phyloP scores from a whole-genome alignment of 805 yeast species.

The Wickerhamiella galacta region DNA sequence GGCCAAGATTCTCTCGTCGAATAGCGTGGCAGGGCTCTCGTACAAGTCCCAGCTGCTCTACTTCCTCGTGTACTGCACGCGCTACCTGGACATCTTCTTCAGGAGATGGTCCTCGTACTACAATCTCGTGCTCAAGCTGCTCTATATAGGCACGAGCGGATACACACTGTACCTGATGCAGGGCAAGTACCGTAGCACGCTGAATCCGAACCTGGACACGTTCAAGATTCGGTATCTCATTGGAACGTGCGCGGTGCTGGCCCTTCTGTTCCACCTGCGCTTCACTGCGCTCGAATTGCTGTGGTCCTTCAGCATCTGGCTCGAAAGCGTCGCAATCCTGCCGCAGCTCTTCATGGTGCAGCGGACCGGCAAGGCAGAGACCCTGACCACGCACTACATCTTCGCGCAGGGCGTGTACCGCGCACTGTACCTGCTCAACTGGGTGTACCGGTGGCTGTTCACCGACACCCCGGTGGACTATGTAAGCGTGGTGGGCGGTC shows the following conservation, averaged over 20 bases:
- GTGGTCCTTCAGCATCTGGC: constrained; percentile 88
- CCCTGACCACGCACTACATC: constrained; percentile 79
- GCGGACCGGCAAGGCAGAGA: constrained; percentile 73
- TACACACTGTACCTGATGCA: constrained; percentile 64
- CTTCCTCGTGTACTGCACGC: constrained; percentile 49
- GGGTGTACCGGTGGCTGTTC: constrained; percentile 68
- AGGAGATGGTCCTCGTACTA: constrained; percentile 34
- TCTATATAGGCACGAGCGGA: constrained; percentile 58
- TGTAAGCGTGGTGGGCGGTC: constrained; percentile 60
- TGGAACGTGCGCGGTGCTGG: constrained; percentile 38
- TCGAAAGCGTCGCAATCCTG: constrained; percentile 78
- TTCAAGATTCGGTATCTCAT: constrained; percentile 60
- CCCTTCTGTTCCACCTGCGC: constrained; percentile 48
- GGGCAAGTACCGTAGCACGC: constrained; percentile 37
- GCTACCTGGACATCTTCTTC: constrained; percentile 50
- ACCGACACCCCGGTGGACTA: constrained; percentile 37
- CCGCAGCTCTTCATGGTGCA: constrained; percentile 89
- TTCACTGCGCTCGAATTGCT: constrained; percentile 38
- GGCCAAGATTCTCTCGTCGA: constrained; percentile 45
- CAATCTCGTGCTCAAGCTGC: constrained; percentile 64
- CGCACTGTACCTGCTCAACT: constrained; percentile 79
- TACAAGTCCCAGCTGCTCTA: constrained; percentile 76
- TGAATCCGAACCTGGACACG: constrained; percentile 48
- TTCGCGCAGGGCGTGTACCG: constrained; percentile 87
- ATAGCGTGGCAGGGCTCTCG: constrained; percentile 69